Evolutionary conservation across 2,329 filamentous ascomycete genomes (phyloP).

Genomic region (Fusarium ramigenum): DNA sequence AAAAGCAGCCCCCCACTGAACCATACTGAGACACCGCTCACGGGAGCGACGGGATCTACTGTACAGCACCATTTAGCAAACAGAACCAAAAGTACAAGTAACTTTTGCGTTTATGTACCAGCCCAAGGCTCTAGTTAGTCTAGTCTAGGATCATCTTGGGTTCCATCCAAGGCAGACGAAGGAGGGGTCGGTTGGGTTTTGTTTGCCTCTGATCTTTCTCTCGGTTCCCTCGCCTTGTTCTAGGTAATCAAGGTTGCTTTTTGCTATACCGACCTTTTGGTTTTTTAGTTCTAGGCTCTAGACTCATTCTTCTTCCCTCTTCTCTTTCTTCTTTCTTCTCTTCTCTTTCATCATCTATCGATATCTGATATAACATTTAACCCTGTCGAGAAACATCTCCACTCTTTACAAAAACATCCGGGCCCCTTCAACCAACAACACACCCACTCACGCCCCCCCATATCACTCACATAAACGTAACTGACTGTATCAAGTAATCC

Average conservation of each 20-base stretch:
- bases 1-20: not conserved
- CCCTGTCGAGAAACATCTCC: not conserved
- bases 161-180: not conserved
- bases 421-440: constrained; percentile 3
- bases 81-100: not conserved
- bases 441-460: not conserved
- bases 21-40: not conserved
- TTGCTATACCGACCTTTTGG: not conserved
- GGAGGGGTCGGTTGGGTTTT: not conserved
- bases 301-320: not conserved
- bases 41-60: constrained; percentile 10
- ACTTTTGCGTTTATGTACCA: not conserved
- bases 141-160: not conserved
- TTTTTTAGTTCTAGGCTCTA: not conserved
- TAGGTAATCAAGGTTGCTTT: not conserved
- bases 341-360: not conserved
- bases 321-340: not conserved
- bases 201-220: not conserved
- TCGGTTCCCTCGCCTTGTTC: not conserved
- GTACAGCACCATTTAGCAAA: not conserved
- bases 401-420: not conserved
- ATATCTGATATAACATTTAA: not conserved
- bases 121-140: not conserved
- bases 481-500: not conserved
- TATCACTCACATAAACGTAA: not conserved